Evolutionary conservation across 2,329 filamentous ascomycete genomes (phyloP), one percentile per base, ranked within the genome.

Genomic region (Sodiomyces alkalinus): DNA sequence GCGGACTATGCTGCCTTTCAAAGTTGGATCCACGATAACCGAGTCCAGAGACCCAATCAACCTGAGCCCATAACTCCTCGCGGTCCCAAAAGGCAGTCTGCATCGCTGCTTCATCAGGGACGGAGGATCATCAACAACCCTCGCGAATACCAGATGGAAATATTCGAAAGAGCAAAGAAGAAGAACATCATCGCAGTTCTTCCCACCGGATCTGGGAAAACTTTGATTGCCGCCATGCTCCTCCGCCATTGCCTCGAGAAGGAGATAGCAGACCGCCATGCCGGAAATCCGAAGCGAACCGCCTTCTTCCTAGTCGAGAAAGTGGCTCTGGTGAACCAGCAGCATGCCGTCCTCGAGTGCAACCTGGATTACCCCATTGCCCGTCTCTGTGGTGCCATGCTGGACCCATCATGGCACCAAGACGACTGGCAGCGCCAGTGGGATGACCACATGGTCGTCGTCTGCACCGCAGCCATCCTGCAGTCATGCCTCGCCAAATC

Each of bases 151-250:
- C 90, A 98, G 48, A 58, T 81, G 9, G 87, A 96, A 46, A 64
- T 98, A 0, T 96, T 90, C 43, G 82, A 94, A 48, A 70, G 70
- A 37, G 87, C 90, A 4, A 93, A 90, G 45, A 46, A 67, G 28
- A 68, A 76, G 40, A 98, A 98, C 45, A 80, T 77, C 6, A 92
- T 98, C 40, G 86, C 90, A 1, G 90, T 98, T 1, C 64, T 96
- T 1, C 85, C 92, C 44, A 94, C 87, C n/a, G 80, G 90, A 9
- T 85, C 83, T 4, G 90, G 90, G 3, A 98, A 98, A 54, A 98
- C 90, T 0, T 61, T 94, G n/a, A 94, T 98, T 41, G 86, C 90
- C 0, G 85, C 82, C 1, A 64, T 96, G 3, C 62, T 98, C 5
- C 64, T 96, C 15, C 72, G 75, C 21, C 70, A 92, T 47, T 64